These are phyloP conservation scores for Roridomyces roridus DNA, from an alignment of 768 basidiomycete species.

Conservation along the genomic window DNA sequence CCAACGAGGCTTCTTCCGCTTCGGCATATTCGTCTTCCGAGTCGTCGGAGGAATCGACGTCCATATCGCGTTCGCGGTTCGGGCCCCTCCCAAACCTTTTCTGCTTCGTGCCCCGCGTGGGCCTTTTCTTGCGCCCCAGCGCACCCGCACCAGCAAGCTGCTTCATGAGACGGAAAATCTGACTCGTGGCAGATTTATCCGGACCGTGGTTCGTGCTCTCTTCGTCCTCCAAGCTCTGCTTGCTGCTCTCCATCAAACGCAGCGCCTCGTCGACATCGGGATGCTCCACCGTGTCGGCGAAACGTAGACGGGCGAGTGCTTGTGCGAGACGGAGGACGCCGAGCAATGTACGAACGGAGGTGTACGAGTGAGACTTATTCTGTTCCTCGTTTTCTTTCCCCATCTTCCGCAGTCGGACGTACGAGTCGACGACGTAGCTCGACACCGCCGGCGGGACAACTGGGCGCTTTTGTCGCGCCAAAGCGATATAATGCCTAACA, in stretches of 20 bases:
- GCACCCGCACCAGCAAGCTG: constrained; percentile 67
- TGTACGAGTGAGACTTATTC: constrained; percentile 92
- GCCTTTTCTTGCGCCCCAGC: constrained; percentile 33
- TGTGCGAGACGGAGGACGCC: constrained; percentile 94
- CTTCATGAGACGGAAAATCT: constrained; percentile 92
- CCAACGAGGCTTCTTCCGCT: constrained; percentile 73
- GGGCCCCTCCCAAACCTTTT: constrained; percentile 73
- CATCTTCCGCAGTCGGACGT: constrained; percentile 92
- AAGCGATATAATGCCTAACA: constrained; percentile 90
- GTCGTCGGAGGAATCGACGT: constrained; percentile 66
- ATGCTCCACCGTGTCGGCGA: constrained; percentile 78
- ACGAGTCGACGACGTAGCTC: constrained; percentile 92
- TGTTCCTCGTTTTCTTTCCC: constrained; percentile 90
- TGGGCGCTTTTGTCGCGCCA: constrained; percentile 87
- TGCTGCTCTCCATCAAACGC: constrained; percentile 96
- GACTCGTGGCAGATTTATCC: constrained; percentile 81
- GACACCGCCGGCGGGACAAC: constrained; percentile 90
- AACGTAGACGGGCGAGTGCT: constrained; percentile 91
- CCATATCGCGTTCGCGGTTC: constrained; percentile 72
- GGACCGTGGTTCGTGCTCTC: constrained; percentile 69
- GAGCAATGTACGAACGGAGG: constrained; percentile 94
- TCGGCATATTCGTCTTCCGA: constrained; percentile 66
- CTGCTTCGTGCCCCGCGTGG: constrained; percentile 39
- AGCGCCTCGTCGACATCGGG: constrained; percentile 96
- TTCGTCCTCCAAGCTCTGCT: constrained; percentile 87